These are phyloP conservation scores for Citrus maxima DNA, from an alignment of 345 rosid species.

Conservation along the genomic window DNA sequence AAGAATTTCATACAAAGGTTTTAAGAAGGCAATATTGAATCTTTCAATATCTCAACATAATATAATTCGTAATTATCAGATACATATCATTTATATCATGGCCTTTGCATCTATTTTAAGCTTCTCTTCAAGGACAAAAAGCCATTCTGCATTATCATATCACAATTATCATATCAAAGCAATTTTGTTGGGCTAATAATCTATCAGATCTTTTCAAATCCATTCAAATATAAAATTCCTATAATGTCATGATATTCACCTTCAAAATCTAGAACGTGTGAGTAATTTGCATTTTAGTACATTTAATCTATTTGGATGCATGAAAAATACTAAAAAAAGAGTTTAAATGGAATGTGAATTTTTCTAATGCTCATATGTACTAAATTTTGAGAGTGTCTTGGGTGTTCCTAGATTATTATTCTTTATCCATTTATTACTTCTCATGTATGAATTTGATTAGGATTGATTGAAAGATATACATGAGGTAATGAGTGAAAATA, in stretches of 20 bases:
- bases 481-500: too few relatives aligned
- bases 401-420: too few relatives aligned
- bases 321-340: background rate
- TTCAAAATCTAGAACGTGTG: too few relatives aligned
- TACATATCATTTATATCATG: background rate
- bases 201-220: background rate
- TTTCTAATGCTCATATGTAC: too few relatives aligned
- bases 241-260: background rate
- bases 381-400: too few relatives aligned
- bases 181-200: background rate
- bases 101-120: background rate
- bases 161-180: background rate
- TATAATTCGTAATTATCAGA: background rate
- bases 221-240: background rate
- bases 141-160: background rate
- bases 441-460: too few relatives aligned
- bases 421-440: too few relatives aligned
- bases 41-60: background rate
- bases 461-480: too few relatives aligned
- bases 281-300: background rate
- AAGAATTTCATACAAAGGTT: too few relatives aligned
- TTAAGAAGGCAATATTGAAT: background rate
- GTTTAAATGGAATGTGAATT: background rate
- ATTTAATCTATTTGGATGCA: background rate
- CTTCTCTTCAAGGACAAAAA: background rate